These are phyloP conservation scores for Bipolaris zeicola DNA, from an alignment of 2,329 filamentous ascomycete species.

Conservation along the genomic window DNA sequence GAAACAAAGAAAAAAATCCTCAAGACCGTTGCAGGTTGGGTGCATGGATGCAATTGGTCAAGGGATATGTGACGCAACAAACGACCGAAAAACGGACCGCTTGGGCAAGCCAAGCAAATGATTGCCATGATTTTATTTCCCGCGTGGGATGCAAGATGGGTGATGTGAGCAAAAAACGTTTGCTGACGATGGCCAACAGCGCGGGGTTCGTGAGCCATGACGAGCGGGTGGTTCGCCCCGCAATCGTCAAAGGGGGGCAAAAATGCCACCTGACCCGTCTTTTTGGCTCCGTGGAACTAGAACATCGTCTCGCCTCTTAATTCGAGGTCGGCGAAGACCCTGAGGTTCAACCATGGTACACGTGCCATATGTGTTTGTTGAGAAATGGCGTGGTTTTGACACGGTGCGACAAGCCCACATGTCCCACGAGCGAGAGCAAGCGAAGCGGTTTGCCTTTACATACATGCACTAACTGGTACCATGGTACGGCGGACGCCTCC, in stretches of 20 bases:
- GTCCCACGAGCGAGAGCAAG: conserved; percentile 2
- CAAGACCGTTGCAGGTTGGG: no score
- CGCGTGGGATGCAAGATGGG: no score
- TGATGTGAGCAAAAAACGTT: no score
- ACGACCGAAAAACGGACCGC: no score
- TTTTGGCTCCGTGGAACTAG: not conserved
- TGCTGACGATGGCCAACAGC: no score
- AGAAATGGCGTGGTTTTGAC: conserved; percentile 12
- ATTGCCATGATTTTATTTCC: no score
- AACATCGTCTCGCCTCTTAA: not conserved
- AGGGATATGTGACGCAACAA: not conserved
- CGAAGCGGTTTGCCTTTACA: not conserved
- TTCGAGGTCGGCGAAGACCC: conserved; percentile 7
- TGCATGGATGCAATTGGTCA: not conserved
- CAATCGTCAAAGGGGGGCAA: not conserved
- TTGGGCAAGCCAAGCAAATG: no score
- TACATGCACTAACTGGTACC: not conserved
- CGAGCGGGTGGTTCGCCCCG: not conserved
- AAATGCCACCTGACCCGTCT: not conserved
- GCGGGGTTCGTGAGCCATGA: no score
- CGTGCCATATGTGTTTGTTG: not conserved
- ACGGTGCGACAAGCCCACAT: conserved; percentile 13
- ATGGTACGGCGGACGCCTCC: conserved; percentile 3
- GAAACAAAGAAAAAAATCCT: no score
- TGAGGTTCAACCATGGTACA: conserved; percentile 12